These are phyloP conservation scores for Solanum appendiculatum DNA, from an alignment of 257 asterid species.

Conservation along the genomic window DNA sequence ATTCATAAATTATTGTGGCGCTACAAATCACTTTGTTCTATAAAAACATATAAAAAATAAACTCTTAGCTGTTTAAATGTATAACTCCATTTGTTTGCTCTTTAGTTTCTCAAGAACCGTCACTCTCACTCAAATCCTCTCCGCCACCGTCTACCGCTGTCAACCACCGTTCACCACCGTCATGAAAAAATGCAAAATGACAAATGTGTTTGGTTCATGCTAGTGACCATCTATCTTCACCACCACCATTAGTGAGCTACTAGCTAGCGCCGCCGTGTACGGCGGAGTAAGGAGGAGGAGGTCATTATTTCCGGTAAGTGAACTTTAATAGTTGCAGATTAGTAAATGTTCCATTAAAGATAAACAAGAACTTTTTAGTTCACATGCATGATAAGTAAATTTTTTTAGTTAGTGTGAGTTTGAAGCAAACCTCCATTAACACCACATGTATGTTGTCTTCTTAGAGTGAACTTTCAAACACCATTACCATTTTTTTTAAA, in stretches of 20 bases:
- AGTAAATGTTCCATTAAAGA: background rate
- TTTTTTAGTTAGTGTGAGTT: constrained; percentile 23
- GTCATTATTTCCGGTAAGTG: constrained; percentile 18
- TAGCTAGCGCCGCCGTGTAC: constrained; percentile 21
- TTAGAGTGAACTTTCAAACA: constrained; percentile 11
- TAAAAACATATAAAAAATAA: background rate
- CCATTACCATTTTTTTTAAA: background rate
- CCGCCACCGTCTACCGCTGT: background rate
- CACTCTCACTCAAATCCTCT: constrained; percentile 24
- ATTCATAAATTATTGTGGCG: constrained; percentile 11
- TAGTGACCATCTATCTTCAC: background rate
- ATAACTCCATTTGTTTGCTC: constrained; percentile 8
- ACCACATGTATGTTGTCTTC: constrained; percentile 51
- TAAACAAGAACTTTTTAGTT: constrained; percentile 1
- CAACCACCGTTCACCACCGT: background rate
- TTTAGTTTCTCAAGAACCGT: constrained; percentile 20
- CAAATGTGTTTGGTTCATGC: background rate
- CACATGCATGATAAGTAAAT: constrained; percentile 38
- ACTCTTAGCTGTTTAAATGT: constrained; percentile 14
- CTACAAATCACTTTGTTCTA: constrained; percentile 27
- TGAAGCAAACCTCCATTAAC: constrained; percentile 21
- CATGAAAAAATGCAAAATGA: background rate
- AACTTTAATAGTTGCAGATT: background rate
- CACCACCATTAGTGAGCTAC: background rate
- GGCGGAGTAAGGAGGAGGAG: constrained; percentile 28